Conservation (phyloP, 2,329 filamentous ascomycete genomes). For the Endoconidiophora polonica region DNA sequence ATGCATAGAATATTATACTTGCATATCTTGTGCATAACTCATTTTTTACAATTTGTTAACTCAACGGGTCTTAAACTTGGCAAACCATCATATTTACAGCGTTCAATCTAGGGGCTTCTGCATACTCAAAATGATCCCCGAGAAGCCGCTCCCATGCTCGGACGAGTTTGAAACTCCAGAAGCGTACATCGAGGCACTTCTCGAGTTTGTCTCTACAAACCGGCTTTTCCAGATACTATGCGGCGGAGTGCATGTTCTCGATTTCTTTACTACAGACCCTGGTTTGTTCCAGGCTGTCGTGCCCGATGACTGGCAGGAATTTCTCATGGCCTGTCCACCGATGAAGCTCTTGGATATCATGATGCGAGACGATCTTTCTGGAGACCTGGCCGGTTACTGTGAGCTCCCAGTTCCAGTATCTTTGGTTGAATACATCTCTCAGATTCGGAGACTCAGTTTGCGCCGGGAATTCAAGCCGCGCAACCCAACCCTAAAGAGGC, state of each 20-base stretch:
- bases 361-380: slow-evolving; percentile 55
- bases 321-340: slow-evolving; percentile 53
- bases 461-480: slow-evolving; percentile 38
- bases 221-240: slow-evolving; percentile 75
- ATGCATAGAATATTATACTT: background rate
- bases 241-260: slow-evolving; percentile 89
- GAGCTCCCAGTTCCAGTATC: slow-evolving; percentile 30
- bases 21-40: background rate
- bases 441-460: slow-evolving; percentile 54
- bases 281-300: slow-evolving; percentile 66
- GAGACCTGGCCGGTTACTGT: slow-evolving; percentile 7
- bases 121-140: slow-evolving; percentile 27
- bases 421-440: slow-evolving; percentile 54
- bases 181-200: slow-evolving; percentile 60
- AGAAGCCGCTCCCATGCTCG: slow-evolving; percentile 48
- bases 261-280: slow-evolving; percentile 80
- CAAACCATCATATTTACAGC: background rate
- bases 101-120: background rate
- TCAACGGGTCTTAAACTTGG: background rate
- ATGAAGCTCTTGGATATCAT: slow-evolving; percentile 67
- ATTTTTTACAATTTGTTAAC: background rate
- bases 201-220: slow-evolving; percentile 59
- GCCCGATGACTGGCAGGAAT: slow-evolving; percentile 64
- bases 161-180: slow-evolving; percentile 55
- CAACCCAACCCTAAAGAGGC: slow-evolving; percentile 31